These are phyloP conservation scores for Amanita brunnescens DNA, from an alignment of 768 basidiomycete species.

Conservation along the genomic window DNA sequence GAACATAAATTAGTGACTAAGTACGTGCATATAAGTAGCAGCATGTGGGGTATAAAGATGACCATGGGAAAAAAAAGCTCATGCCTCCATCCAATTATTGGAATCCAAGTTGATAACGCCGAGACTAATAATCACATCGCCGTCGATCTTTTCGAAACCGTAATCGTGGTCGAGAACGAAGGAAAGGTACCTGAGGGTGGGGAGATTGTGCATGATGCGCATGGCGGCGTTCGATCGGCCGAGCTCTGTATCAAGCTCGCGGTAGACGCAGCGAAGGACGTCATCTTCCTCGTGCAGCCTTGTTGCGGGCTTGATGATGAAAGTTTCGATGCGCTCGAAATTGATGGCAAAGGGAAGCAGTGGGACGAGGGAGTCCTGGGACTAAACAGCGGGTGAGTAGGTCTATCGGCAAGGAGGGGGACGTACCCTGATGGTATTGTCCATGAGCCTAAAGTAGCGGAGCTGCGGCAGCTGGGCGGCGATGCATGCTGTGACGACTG, in stretches of 20 bases:
- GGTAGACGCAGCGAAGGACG: constrained; percentile 5
- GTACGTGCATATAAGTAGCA: background rate
- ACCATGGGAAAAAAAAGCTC: constrained; percentile 1
- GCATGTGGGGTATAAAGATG: background rate
- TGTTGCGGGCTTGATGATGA: constrained; percentile 12
- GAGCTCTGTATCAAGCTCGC: constrained; percentile 2
- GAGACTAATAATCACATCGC: background rate
- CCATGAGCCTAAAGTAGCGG: constrained; percentile 16
- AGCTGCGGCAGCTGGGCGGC: constrained; percentile 15
- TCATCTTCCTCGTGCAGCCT: constrained; percentile 7
- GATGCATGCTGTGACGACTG: constrained; percentile 13
- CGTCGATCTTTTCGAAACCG: background rate
- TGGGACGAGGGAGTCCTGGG: constrained; percentile 11
- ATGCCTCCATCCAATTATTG: constrained; percentile 7
- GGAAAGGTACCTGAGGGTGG: constrained; percentile 2
- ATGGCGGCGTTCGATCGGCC: background rate
- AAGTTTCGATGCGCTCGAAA: constrained; percentile 13
- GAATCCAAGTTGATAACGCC: constrained; percentile 2
- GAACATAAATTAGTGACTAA: constrained; percentile 20
- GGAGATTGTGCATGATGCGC: constrained; percentile 7
- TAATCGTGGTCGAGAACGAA: constrained; percentile 5
- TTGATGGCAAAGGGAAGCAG: constrained; percentile 12
- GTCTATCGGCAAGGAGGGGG: background rate
- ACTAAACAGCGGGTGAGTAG: constrained; percentile 1
- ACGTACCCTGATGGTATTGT: constrained; percentile 14